phyloP scores from a whole-genome alignment of 2,329 filamentous ascomycete genomes.

The Aspergillus sp. region DNA sequence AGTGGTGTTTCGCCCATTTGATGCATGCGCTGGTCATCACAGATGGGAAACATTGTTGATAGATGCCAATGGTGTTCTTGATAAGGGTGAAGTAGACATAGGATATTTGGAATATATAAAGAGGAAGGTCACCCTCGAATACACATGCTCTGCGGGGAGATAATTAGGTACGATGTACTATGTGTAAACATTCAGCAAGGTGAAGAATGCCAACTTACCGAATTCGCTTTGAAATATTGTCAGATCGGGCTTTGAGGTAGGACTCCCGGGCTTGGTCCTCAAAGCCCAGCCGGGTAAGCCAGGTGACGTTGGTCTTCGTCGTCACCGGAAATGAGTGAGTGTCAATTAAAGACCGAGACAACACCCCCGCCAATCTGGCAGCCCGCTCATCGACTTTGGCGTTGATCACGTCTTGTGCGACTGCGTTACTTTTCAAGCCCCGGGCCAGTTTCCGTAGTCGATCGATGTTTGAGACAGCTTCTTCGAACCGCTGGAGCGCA shows the following conservation, averaged over 20 bases:
- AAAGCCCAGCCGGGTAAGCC: conserved; percentile 83
- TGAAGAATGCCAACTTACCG: conserved; percentile 58
- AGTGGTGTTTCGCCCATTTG: conserved; percentile 95
- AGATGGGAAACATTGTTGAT: conserved; percentile 81
- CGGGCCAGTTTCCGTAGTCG: conserved; percentile 77
- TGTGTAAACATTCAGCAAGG: background rate
- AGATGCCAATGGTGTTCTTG: conserved; percentile 86
- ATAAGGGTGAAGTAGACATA: conserved; percentile 96
- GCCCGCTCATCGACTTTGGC: conserved; percentile 88
- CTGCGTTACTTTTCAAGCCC: conserved; percentile 77
- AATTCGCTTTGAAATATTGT: conserved; percentile 75
- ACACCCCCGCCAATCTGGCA: conserved; percentile 69
- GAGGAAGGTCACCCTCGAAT: conserved; percentile 88
- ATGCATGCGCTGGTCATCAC: conserved; percentile 91
- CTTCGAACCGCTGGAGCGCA: conserved; percentile 83
- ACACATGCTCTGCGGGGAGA: conserved; percentile 71
- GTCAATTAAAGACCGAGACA: conserved; percentile 75
- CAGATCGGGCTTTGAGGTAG: conserved; percentile 76
- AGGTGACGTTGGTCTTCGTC: conserved; percentile 77
- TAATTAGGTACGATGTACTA: conserved; percentile 1
- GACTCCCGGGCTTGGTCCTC: conserved; percentile 86
- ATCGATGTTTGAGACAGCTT: conserved; percentile 79
- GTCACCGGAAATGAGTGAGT: conserved; percentile 74
- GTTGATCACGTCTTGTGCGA: conserved; percentile 88
- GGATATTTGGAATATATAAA: conserved; percentile 92